phyloP scores from a whole-genome alignment of 2,329 filamentous ascomycete species.

The Lecanicillium sp. region DNA sequence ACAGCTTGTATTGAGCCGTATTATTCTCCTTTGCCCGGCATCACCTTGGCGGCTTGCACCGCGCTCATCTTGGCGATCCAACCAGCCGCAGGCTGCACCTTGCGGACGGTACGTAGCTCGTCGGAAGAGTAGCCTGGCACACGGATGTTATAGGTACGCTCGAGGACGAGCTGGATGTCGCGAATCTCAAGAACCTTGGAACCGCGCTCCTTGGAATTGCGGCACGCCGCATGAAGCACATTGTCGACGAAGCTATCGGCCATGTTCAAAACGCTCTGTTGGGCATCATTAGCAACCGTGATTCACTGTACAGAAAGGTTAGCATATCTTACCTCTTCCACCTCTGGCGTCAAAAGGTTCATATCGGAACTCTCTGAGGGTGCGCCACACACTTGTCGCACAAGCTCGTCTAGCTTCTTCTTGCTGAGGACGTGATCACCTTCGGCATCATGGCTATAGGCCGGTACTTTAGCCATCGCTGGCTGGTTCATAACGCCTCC shows the following conservation, averaged over 20 bases:
- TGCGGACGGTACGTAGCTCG: conserved; percentile 88
- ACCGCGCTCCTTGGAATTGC: conserved; percentile 86
- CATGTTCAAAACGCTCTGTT: conserved; percentile 75
- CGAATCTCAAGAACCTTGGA: conserved; percentile 86
- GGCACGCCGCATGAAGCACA: conserved; percentile 79
- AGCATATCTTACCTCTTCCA: conserved; percentile 71
- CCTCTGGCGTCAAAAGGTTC: conserved; percentile 79
- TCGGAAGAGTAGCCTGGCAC: conserved; percentile 93
- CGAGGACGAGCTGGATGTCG: conserved; percentile 75
- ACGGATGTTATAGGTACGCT: conserved; percentile 82
- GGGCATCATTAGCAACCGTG: no score
- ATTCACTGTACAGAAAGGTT: not conserved
- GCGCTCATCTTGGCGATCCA: conserved; percentile 98
- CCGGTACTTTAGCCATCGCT: conserved; percentile 72
- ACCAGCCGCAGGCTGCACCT: conserved; percentile 77
- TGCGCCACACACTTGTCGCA: conserved; percentile 85
- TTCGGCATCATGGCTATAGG: conserved; percentile 83
- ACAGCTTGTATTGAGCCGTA: no score
- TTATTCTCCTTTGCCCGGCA: conserved; percentile 54
- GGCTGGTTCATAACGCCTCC: conserved; percentile 85
- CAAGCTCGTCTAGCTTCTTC: conserved; percentile 93
- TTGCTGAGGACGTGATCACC: conserved; percentile 93
- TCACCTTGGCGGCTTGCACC: conserved; percentile 87
- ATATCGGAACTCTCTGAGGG: conserved; percentile 65
- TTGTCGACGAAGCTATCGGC: conserved; percentile 95